A percentile compares a stretch with the other conserved stretches of the same genome.
Evolutionary conservation across 345 rosid species (phyloP).

Genomic region (Murraya paniculata): DNA sequence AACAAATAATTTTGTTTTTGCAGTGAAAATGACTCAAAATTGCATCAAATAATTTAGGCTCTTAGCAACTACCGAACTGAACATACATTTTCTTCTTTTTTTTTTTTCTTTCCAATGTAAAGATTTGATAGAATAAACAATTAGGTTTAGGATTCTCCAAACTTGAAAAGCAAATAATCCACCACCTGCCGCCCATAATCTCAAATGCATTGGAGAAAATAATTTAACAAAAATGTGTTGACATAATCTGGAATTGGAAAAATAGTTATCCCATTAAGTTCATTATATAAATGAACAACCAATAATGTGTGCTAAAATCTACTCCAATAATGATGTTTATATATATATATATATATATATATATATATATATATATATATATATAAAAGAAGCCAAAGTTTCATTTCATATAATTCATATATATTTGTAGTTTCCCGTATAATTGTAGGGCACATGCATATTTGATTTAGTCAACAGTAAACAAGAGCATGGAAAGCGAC

Average conservation of each 20-base stretch:
- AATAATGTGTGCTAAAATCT: conserved; percentile 2
- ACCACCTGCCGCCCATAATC: conserved; percentile 16
- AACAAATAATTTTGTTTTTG: neutral
- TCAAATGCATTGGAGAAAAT: conserved; percentile 3
- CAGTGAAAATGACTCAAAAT: neutral
- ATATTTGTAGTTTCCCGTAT: neutral
- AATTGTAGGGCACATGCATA: conserved; percentile 26
- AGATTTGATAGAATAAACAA: conserved; percentile 4
- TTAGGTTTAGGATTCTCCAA: neutral
- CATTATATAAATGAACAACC: neutral
- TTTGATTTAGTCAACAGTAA: conserved; percentile 9
- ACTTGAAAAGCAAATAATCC: neutral
- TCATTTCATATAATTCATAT: neutral
- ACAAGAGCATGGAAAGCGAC: conserved; percentile 31
- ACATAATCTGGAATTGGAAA: conserved; percentile 6
- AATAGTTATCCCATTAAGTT: too few species aligned
- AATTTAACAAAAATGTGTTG: conserved; percentile 26
- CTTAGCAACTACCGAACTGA: neutral
- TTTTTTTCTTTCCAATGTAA: neutral
- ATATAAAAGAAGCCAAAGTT: neutral
- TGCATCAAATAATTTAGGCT: neutral
- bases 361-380: too few species aligned
- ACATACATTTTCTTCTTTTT: neutral
- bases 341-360: too few species aligned
- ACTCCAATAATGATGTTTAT: neutral